These are phyloP conservation scores for Musa acuminata DNA, from an alignment of 176 grass and related monocot genomes.

Conservation along the genomic window DNA sequence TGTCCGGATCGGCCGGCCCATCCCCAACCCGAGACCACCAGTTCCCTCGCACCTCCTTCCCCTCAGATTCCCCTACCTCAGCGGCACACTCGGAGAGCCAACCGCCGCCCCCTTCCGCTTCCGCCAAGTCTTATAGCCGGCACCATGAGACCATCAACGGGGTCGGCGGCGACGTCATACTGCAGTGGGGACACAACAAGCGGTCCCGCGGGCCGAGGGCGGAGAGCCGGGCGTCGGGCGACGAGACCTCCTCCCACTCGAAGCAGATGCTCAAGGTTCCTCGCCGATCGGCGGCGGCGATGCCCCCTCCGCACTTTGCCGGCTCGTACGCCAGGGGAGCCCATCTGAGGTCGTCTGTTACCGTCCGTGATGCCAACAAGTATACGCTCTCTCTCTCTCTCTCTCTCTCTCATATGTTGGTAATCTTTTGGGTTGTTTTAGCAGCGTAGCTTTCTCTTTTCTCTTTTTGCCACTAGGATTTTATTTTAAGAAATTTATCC, in stretches of 20 bases:
- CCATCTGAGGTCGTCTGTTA: constrained; percentile 23
- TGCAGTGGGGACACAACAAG: constrained; percentile 78
- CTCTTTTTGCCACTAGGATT: too few species aligned
- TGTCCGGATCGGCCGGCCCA: neutral
- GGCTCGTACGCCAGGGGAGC: constrained; percentile 29
- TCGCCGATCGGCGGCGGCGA: constrained; percentile 24
- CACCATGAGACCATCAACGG: neutral
- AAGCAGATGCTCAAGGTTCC: constrained; percentile 31
- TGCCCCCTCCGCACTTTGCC: constrained; percentile 28
- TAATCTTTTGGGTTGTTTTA: too few species aligned
- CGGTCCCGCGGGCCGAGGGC: constrained; percentile 52
- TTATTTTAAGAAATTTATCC: too few species aligned
- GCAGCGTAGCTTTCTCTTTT: too few species aligned
- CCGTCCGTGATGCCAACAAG: constrained; percentile 10
- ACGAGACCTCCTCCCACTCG: constrained; percentile 20
- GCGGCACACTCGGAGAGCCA: neutral
- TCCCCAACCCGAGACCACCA: neutral
- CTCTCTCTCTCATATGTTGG: neutral
- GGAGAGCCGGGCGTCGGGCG: constrained; percentile 7
- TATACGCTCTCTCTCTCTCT: neutral
- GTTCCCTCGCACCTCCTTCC: neutral
- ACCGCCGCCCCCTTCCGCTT: neutral
- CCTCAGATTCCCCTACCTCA: constrained; percentile 1
- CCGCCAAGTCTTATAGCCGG: neutral
- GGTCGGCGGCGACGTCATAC: constrained; percentile 34